Base-by-base conservation (phyloP, 2,329 filamentous ascomycete species). In the Ilyonectria robusta region DNA sequence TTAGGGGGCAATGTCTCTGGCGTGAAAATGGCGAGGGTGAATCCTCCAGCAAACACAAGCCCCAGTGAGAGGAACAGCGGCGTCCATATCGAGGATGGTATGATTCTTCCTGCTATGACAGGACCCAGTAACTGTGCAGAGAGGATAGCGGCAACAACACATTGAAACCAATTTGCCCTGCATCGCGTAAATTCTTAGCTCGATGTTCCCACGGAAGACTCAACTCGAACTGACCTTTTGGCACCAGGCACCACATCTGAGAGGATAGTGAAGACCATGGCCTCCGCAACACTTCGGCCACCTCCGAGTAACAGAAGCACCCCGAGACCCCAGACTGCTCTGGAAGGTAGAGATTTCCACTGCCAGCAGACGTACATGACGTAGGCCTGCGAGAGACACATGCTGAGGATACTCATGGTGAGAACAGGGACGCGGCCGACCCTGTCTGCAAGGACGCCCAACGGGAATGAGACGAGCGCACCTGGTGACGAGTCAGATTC, bases 261-360 rank as follows among this genome's bases (percentile, higher is more conserved):
- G 40, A 76, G 66, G 26, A 75, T 70, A 37, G 76, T 67, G 55
- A 78, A 78, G 13, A 77, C 65, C 70, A 77, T 76, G 33, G 75
- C 73, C 37, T 78, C 76, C 15, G 68, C 71, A 31, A 78, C 71
- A 29, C 69, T 66, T 19, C 68, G 64, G 6, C 76, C 75, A 9
- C 76, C 76, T 2, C 76, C 74, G n/a, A 76, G 13, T 26, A 78
- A 57, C 10, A 76, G 47, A 8, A 70, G 54, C 19, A 55, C 65
- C 23, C 75, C 75, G 1, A 71, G 35, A 1, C 65, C 74, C 75
- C 73, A 77, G 21, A 78, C 66, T 1, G 75, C 75, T 40, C 68
- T 57, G 7, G 76, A 48, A 7, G 76, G 72, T 1, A 78, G 53
- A 1, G 26, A 35, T 5, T 48, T 63, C 58, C 70, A 73, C 48